Evolutionary conservation across 768 basidiomycete genomes (phyloP), one percentile per base, ranked within the genome.

Genomic region (Hygrocybe punicea): DNA sequence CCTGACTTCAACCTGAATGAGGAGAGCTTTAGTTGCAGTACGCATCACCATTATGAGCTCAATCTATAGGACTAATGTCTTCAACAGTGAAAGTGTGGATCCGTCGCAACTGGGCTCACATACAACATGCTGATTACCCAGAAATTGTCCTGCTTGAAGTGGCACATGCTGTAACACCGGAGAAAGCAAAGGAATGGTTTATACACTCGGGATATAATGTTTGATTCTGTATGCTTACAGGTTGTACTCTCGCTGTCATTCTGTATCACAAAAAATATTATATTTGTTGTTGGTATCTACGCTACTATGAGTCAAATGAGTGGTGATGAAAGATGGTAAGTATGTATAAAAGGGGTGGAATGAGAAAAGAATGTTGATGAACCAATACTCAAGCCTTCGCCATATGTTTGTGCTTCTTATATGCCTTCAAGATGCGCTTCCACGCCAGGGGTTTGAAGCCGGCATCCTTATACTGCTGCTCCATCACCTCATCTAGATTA

Each of bases 71-170:
- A 4, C 29, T 29, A 29, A 17, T 13, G 11, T 36, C 19, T 53
- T 44, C 29, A 57, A 3, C 35, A 51, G 53, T 57, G 2, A 44
- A 58, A 44, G 55, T 25, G 19, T 56, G 56, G 58, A 45, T 57
- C 16, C 23, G 58, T 11, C 50, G 52, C 10, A 53, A 52, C 24
- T 44, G 56, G 53, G n/a, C 40, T 17, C 11, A 56, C 56, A 16
- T 51, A 40, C 45, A 63, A 14, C 40, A 57, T 11, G 23, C 34
- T 6, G 60, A 61, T 2, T 40, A 39, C 6, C 58, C 56, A 0
- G 58, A 61, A 47, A 5, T 62, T 13, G 50, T 57, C 13, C 34
- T 55, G 17, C 49, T 51, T 21, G 49, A 51, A 51, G 49, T 24
- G 8, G 49, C 29, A 10, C 29, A 51, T 29, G 16, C 49, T n/a